phyloP scores from a whole-genome alignment of 2,329 filamentous ascomycete species.

The Phyllosticta citribraziliensis region DNA sequence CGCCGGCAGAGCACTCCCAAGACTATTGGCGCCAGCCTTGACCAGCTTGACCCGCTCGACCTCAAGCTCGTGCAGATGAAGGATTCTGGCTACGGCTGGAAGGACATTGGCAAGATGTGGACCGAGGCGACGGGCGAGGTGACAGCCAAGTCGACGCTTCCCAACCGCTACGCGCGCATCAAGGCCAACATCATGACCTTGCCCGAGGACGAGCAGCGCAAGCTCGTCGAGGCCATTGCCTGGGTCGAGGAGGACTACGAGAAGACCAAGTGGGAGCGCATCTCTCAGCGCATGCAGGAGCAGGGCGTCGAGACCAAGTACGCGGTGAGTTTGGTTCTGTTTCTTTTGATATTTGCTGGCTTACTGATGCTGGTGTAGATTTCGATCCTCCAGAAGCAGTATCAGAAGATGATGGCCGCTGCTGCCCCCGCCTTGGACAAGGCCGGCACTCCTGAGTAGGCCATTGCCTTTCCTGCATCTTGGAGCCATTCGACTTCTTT shows the following conservation, averaged over 20 bases:
- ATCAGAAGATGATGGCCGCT: constrained; percentile 8
- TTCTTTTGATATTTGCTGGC: neutral
- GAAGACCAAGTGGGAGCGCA: constrained; percentile 13
- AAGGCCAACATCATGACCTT: constrained; percentile 13
- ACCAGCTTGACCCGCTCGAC: constrained; percentile 10
- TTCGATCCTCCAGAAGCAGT: constrained; percentile 13
- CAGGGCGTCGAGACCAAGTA: constrained; percentile 8
- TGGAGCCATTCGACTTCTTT: neutral
- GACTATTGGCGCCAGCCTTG: constrained; percentile 9
- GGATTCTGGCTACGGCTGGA: constrained; percentile 13
- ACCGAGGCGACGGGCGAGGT: constrained; percentile 9
- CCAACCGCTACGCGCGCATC: constrained; percentile 14
- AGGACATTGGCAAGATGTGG: constrained; percentile 12
- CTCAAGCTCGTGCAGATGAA: constrained; percentile 11
- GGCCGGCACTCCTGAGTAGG: neutral
- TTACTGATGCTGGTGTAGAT: neutral
- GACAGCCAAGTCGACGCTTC: constrained; percentile 13
- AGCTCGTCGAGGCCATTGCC: constrained; percentile 8
- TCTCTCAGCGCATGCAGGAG: constrained; percentile 13
- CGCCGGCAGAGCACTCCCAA: neutral
- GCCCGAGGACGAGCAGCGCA: constrained; percentile 6
- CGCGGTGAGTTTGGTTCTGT: neutral
- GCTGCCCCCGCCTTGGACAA: neutral
- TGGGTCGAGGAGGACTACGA: constrained; percentile 11
- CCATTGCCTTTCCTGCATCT: neutral